Base-by-base conservation (phyloP, 306 rosid genomes). In the Prunus davidiana region DNA sequence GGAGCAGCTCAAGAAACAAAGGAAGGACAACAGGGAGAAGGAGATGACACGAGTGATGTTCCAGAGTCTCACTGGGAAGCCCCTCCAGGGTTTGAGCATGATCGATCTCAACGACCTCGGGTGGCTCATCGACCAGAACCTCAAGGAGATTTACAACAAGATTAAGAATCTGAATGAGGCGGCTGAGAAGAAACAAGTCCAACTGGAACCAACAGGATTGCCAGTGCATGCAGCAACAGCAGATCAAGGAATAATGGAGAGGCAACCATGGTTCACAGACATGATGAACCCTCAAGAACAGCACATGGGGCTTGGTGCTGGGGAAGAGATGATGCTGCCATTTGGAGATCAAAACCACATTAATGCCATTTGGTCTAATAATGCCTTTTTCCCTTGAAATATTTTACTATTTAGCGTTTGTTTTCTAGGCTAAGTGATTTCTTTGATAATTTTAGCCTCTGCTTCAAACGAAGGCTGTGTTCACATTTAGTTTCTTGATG, bases 1-100 rank as follows among this genome's bases (percentile, higher is more conserved):
- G 12, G 83, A 78, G 52, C 70, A 74, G 27, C 15, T 78, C 18
- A 79, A 69, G 71, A 82, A 82, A 30, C 72, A 52, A 6, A 57
- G 69, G 7, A 78, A 70, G 64, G 83, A 82, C 2, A 82, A 74
- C 11, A 72, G 74, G 1, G 86, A 82, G 58, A 79, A 78, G 57
- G 83, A 78, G 70, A 38, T 79, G 51, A 64, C 76, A 3, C 46
- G 71, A 6, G 32, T 52, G 2, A 71, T 89, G 81, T 81, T 81
- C 56, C 49, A 62, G 1, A 67, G 69, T 30, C 64, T 83, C 52
- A 34, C 51, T 2, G 76, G 76, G 2, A 38, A 50, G 41, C 14
- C 30, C 0, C 34, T 88, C 5, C 81, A 74, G 0, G 55, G 72
- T 6, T 11, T 86, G 18, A 43, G n/a, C 27, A 20, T 84, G 45